Conservation (phyloP, 768 basidiomycete genomes). For the Tricholoma sp. region DNA sequence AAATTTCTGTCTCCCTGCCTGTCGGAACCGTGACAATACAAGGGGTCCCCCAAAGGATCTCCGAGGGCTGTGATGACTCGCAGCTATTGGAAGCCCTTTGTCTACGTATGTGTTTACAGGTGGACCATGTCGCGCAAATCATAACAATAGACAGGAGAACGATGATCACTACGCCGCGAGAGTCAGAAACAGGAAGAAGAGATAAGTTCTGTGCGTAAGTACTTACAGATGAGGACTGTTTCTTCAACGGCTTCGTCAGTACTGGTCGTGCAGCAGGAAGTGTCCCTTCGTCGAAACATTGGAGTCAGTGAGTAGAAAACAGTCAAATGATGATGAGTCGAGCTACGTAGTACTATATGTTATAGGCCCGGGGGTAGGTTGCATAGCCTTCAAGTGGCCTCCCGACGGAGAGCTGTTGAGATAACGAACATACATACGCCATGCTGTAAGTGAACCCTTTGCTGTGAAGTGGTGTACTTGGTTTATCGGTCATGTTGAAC, state of each 20-base stretch:
- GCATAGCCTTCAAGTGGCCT: background rate
- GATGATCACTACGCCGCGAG: constrained; percentile 7
- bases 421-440: background rate
- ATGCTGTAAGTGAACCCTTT: background rate
- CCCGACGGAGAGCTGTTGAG: background rate
- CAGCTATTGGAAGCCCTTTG: constrained; percentile 1
- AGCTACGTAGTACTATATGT: background rate
- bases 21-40: background rate
- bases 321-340: background rate
- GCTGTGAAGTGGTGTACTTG: background rate
- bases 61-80: constrained; percentile 7
- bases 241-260: background rate
- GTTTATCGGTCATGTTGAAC: background rate
- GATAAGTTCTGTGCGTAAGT: background rate
- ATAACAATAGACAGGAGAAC: constrained; percentile 8
- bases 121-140: constrained; percentile 7
- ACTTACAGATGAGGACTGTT: background rate
- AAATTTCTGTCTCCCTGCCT: background rate
- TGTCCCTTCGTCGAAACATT: background rate
- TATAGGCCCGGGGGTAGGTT: background rate
- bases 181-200: background rate
- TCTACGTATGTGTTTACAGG: constrained; percentile 2
- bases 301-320: background rate
- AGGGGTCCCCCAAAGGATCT: constrained; percentile 2
- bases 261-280: background rate